phyloP scores from a whole-genome alignment of 805 yeast genomes.

The Blastobotrys muscicola region DNA sequence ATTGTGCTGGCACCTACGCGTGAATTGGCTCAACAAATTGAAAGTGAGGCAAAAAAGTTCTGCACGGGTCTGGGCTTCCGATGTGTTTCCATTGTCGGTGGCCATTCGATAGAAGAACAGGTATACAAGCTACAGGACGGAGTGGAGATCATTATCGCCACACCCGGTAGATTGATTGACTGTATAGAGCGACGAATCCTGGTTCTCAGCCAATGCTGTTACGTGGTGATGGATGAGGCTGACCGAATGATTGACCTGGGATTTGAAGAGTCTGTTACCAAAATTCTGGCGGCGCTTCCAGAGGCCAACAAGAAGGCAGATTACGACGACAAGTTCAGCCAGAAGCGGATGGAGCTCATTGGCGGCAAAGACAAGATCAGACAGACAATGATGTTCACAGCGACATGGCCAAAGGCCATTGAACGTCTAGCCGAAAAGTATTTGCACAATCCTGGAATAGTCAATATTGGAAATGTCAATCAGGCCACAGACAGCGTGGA shows the following conservation, averaged over 20 bases:
- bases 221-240: slow-evolving; percentile 83
- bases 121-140: slow-evolving; percentile 48
- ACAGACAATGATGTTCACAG: slow-evolving; percentile 86
- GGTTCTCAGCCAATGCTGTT: slow-evolving; percentile 50
- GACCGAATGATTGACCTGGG: slow-evolving; percentile 95
- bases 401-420: slow-evolving; percentile 75
- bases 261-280: slow-evolving; percentile 69
- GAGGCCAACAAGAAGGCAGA: slow-evolving; percentile 34
- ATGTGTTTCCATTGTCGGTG: slow-evolving; percentile 72
- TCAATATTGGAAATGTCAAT: slow-evolving; percentile 59
- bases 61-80: slow-evolving; percentile 29
- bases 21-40: slow-evolving; percentile 85
- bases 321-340: slow-evolving; percentile 9
- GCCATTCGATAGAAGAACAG: slow-evolving; percentile 74
- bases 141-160: slow-evolving; percentile 77
- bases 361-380: slow-evolving; percentile 20
- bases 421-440: slow-evolving; percentile 58
- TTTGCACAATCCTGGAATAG: slow-evolving; percentile 49
- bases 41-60: slow-evolving; percentile 51
- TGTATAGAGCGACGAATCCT: slow-evolving; percentile 61
- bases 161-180: slow-evolving; percentile 88
- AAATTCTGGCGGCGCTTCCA: slow-evolving; percentile 50
- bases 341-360: slow-evolving; percentile 13
- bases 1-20: slow-evolving; percentile 85
- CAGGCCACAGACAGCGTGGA: slow-evolving; percentile 57